These are phyloP conservation scores for Hydnomerulius pinastri DNA, from an alignment of 768 basidiomycete genomes.

Conservation along the genomic window DNA sequence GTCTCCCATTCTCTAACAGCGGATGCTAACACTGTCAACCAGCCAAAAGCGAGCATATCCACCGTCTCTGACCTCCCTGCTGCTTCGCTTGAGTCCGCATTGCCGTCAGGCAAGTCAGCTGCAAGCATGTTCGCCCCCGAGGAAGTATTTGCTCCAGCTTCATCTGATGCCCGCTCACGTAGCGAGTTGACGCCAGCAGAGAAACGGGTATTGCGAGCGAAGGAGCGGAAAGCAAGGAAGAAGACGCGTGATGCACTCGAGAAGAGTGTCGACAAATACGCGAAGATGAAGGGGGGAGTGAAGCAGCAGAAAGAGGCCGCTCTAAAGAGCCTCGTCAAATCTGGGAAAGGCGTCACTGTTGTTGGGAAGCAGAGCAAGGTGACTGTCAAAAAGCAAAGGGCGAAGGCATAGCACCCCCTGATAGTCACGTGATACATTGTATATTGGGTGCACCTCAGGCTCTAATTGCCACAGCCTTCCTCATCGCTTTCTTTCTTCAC, in stretches of 20 bases:
- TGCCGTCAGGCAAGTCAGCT: slow-evolving; percentile 78
- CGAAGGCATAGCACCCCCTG: slow-evolving; percentile 24
- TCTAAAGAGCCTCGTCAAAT: slow-evolving; percentile 79
- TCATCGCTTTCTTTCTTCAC: not conserved
- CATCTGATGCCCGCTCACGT: slow-evolving; percentile 58
- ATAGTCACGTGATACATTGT: not conserved
- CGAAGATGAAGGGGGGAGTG: slow-evolving; percentile 50
- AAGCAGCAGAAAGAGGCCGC: slow-evolving; percentile 87
- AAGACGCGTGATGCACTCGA: slow-evolving; percentile 66
- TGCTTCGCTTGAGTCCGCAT: slow-evolving; percentile 83
- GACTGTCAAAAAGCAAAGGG: slow-evolving; percentile 35
- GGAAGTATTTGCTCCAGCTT: slow-evolving; percentile 73
- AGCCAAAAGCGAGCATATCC: slow-evolving; percentile 90
- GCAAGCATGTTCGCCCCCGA: slow-evolving; percentile 90
- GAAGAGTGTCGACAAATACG: slow-evolving; percentile 63
- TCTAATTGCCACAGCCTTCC: not conserved
- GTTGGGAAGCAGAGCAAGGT: slow-evolving; percentile 68
- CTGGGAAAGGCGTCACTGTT: slow-evolving; percentile 83
- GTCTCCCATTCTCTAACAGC: not conserved
- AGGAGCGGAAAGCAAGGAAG: slow-evolving; percentile 69
- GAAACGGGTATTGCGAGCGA: slow-evolving; percentile 71
- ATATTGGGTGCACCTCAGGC: not conserved
- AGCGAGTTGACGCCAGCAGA: slow-evolving; percentile 85
- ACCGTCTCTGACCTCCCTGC: slow-evolving; percentile 82
- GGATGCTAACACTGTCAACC: slow-evolving; percentile 4